Base-by-base conservation (phyloP, 257 asterid species). In the Fraxinus excelsior region DNA sequence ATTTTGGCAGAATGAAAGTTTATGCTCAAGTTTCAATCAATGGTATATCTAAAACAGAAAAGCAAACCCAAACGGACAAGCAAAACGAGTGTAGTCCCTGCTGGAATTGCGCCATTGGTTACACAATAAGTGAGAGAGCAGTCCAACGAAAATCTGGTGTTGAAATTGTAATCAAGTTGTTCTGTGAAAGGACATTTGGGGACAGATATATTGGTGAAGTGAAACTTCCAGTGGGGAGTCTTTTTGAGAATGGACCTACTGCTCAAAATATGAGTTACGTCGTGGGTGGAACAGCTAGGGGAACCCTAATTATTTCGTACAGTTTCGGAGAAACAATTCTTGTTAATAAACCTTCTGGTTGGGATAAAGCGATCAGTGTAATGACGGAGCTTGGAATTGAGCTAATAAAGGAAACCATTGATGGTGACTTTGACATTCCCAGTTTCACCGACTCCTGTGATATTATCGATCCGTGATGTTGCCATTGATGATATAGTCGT, bases 131-230 rank as follows among this genome's bases (percentile, higher is more conserved):
- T 0, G 67, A 9, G 32, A 7, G 0, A 18, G 18, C 29, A 21
- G 65, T 56, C 12, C 65, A 35, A 3, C 16, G 31, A 11, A 5
- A 72, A 18, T 81, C 12, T 6, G 65, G 76, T 2, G 31, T 66
- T 0, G 9, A 67, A 12, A 21, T 82, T 4, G 65, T 18, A 12
- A 60, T 82, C 21, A 46, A 80, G 40, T 77, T 85, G 29, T 82
- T 35, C 19, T 75, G 80, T 25, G 10, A 71, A 67, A 71, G 80
- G 32, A 44, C 66, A 6, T 2, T 74, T 0, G 77, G 79, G 4
- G 82, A 82, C 23, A 23, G 13, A 73, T 21, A 53, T 8, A 58
- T 80, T 1, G 86, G 86, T 29, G 70, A 82, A 19, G 84, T 82
- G 72, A 71, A 44, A 7, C 37, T 85, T 7, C 76, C 84, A 0